phyloP scores from a whole-genome alignment of 352 stramenopile genomes.

The Hyaloperonospora arabidopsidis region DNA sequence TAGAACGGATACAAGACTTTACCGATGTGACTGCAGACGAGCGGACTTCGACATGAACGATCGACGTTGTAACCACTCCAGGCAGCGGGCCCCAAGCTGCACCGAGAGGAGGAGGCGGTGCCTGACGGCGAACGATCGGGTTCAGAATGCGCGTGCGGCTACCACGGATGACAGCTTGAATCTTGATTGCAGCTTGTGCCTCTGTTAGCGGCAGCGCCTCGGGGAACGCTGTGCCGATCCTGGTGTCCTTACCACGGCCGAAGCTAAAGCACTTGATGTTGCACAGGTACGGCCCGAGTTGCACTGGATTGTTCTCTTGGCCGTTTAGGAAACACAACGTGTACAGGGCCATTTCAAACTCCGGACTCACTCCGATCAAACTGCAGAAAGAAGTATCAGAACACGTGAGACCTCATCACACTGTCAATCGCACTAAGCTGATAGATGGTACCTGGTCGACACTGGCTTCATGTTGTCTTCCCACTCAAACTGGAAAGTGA shows the following conservation, averaged over 20 bases:
- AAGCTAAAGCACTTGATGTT: slow-evolving; percentile 89
- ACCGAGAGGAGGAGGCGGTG: slow-evolving; percentile 26
- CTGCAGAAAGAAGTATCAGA: slow-evolving; percentile 18
- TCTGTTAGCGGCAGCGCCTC: slow-evolving; percentile 66
- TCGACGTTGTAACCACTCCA: slow-evolving; percentile 21
- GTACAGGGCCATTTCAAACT: slow-evolving; percentile 96
- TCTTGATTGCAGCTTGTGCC: slow-evolving; percentile 64
- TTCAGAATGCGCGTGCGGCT: slow-evolving; percentile 30
- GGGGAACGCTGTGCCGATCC: slow-evolving; percentile 78
- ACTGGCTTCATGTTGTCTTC: slow-evolving; percentile 85
- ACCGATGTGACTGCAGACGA: slow-evolving; percentile 28
- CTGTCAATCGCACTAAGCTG: background rate
- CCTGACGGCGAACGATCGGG: slow-evolving; percentile 22
- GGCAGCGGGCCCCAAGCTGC: slow-evolving; percentile 34
- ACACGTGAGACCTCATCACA: background rate
- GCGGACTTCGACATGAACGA: slow-evolving; percentile 8
- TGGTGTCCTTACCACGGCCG: slow-evolving; percentile 54
- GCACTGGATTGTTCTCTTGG: slow-evolving; percentile 80
- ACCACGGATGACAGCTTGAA: slow-evolving; percentile 61
- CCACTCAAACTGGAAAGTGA: slow-evolving; percentile 93
- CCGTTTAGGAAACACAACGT: slow-evolving; percentile 92
- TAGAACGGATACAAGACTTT: slow-evolving; percentile 20
- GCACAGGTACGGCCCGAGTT: slow-evolving; percentile 75
- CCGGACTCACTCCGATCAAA: slow-evolving; percentile 90
- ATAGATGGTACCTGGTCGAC: slow-evolving; percentile 64